These are phyloP conservation scores for Pseudoneurospora amorphoporcata DNA, from an alignment of 495 filamentous ascomycete species.

Conservation along the genomic window DNA sequence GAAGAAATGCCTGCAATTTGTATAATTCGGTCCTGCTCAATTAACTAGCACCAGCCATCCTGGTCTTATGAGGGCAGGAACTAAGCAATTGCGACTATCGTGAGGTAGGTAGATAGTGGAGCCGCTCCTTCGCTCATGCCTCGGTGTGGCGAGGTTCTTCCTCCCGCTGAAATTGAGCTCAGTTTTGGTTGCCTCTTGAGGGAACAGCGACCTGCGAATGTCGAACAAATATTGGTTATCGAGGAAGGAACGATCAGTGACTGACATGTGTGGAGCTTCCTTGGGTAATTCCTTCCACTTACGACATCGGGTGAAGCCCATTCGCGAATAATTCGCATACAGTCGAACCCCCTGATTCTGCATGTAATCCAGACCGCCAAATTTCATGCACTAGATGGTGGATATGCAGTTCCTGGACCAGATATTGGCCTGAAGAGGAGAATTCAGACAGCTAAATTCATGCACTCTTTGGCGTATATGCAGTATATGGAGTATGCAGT, in stretches of 20 bases:
- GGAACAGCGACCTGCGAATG: neutral
- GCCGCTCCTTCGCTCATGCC: neutral
- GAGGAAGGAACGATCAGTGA: neutral
- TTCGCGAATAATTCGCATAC: neutral
- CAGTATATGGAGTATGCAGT: too few relatives aligned
- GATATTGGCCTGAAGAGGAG: too few relatives aligned
- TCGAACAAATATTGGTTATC: neutral
- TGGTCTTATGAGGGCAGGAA: neutral
- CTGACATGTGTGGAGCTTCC: neutral
- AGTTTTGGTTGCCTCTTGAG: neutral
- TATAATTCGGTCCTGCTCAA: neutral
- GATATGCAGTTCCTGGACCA: too few relatives aligned
- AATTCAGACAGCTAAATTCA: too few relatives aligned
- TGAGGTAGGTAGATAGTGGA: neutral
- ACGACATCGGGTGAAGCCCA: neutral
- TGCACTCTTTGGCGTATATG: too few relatives aligned
- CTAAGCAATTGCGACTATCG: neutral
- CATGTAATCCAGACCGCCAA: too few relatives aligned
- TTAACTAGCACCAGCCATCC: neutral
- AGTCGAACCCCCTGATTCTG: too few relatives aligned
- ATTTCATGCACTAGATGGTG: too few relatives aligned
- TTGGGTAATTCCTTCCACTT: neutral
- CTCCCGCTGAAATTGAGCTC: neutral
- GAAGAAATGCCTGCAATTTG: neutral
- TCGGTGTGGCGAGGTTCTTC: neutral